A percentile compares a stretch with the other conserved stretches of the same genome.
These are phyloP conservation scores for Chaetoceros muelleri DNA, from an alignment of 108 stramenopile species.

Conservation along the genomic window DNA sequence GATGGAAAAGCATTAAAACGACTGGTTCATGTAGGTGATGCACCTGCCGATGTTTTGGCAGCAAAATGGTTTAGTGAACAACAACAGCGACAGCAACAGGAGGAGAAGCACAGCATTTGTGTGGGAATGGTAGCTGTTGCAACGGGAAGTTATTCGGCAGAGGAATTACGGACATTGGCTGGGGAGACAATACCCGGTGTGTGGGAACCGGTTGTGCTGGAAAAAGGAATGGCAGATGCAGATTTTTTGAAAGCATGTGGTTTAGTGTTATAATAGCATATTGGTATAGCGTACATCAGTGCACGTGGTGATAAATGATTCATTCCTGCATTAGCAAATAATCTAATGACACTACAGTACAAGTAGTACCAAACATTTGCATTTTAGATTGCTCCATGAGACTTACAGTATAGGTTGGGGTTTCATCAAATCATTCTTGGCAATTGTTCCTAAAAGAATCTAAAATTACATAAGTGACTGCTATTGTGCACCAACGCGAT, in stretches of 20 bases:
- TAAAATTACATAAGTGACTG: too few relatives aligned
- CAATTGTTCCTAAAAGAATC: too few relatives aligned
- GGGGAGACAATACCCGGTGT: constrained; percentile 25
- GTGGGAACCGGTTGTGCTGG: constrained; percentile 41
- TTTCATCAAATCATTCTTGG: too few relatives aligned
- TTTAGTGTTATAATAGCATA: not conserved
- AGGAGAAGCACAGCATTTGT: constrained; percentile 5
- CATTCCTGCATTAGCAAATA: too few relatives aligned
- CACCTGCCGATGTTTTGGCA: constrained; percentile 49
- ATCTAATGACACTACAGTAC: too few relatives aligned
- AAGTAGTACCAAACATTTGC: too few relatives aligned
- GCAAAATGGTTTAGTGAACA: constrained; percentile 25
- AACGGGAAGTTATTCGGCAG: constrained; percentile 36
- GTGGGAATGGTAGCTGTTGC: constrained; percentile 42
- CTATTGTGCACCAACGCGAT: too few relatives aligned
- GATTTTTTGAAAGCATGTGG: constrained; percentile 14
- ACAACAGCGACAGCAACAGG: constrained; percentile 3
- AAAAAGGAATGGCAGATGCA: constrained; percentile 26
- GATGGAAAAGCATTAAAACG: constrained; percentile 5
- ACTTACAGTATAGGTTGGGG: too few relatives aligned
- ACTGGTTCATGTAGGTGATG: constrained; percentile 43
- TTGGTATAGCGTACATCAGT: too few relatives aligned
- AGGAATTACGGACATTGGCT: constrained; percentile 28
- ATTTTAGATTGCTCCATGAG: too few relatives aligned
- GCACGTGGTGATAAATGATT: too few relatives aligned